phyloP scores from a whole-genome alignment of 2,329 filamentous ascomycete species.

The Phaeoacremonium minimum region DNA sequence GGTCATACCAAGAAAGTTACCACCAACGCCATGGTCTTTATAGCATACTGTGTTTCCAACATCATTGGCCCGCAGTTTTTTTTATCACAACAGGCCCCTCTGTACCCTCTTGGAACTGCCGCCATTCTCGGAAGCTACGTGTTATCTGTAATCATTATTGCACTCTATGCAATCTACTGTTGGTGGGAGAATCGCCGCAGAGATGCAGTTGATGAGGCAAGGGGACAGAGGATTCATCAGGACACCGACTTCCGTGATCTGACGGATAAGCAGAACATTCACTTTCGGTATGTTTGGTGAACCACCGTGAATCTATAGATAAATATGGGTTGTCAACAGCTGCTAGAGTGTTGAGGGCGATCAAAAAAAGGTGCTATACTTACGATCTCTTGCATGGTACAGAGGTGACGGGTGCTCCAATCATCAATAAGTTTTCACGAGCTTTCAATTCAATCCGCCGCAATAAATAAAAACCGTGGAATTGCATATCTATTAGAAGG shows the following conservation, averaged over 20 bases:
- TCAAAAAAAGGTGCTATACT: no score
- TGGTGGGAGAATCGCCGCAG: conserved; percentile 24
- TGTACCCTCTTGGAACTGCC: conserved; percentile 24
- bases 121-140: conserved; percentile 18
- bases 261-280: conserved; percentile 27
- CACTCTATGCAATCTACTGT: conserved; percentile 21
- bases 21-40: conserved; percentile 15
- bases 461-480: no score
- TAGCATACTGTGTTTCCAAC: conserved; percentile 42
- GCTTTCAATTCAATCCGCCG: no score
- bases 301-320: no score
- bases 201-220: conserved; percentile 12
- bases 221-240: conserved; percentile 8
- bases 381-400: no score
- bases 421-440: no score
- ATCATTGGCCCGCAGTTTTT: conserved; percentile 67
- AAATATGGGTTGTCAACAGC: no score
- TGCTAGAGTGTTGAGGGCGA: no score
- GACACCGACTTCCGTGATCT: conserved; percentile 28
- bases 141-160: conserved; percentile 21
- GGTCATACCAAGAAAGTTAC: conserved; percentile 35
- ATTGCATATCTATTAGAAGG: no score
- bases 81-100: conserved; percentile 60
- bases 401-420: no score
- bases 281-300: conserved; percentile 20